These are phyloP conservation scores for Iberis amara DNA, from an alignment of 441 rosid genomes.

Conservation along the genomic window DNA sequence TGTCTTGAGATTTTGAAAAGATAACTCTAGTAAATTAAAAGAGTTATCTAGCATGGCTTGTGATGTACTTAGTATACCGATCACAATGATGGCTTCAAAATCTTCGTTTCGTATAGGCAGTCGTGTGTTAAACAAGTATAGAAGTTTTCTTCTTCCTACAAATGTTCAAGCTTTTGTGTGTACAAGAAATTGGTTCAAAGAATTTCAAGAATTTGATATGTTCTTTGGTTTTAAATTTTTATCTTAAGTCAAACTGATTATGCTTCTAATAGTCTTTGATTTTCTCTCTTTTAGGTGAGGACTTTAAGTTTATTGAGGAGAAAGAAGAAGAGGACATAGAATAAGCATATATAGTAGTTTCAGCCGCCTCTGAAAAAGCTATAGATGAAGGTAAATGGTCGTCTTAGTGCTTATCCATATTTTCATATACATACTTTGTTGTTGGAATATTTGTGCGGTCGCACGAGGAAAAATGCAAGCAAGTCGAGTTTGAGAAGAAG, in stretches of 20 bases:
- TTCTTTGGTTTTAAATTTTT: no score
- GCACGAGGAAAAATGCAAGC: conserved; percentile 77
- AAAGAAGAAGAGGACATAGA: no score
- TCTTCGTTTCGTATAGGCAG: neutral
- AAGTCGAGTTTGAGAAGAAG: conserved; percentile 47
- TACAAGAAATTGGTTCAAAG: neutral
- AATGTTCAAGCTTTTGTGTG: neutral
- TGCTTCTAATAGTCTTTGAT: no score
- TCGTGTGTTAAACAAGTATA: neutral
- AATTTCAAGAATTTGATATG: neutral
- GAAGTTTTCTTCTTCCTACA: neutral
- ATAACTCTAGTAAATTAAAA: neutral
- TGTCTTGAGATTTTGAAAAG: neutral
- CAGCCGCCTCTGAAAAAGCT: no score
- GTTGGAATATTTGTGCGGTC: conserved; percentile 77
- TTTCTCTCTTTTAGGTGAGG: no score
- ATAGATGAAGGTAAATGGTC: no score
- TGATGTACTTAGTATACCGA: neutral
- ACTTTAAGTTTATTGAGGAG: no score
- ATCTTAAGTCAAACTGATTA: no score
- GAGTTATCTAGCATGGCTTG: neutral
- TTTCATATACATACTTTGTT: no score
- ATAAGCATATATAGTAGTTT: no score
- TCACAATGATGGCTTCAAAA: neutral
- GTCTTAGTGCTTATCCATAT: no score